Percentiles rank a stretch among this genome's conserved stretches.
Conservation (phyloP, 78 protist genomes). For the Cavenderia fasciculata region DNA sequence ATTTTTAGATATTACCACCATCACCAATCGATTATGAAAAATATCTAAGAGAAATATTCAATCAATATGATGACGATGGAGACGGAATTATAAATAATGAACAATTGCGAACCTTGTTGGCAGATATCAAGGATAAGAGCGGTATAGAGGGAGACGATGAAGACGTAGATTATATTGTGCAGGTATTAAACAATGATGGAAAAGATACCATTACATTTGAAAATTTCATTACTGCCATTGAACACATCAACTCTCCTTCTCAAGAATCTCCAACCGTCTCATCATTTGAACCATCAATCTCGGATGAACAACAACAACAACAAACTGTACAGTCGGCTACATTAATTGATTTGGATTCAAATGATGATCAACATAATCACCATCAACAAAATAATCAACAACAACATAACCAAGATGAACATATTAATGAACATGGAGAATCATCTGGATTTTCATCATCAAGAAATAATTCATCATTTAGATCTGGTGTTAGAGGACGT, state of each 20-base stretch:
- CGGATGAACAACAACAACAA: background rate
- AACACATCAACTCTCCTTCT: constrained; percentile 65
- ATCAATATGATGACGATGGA: constrained; percentile 46
- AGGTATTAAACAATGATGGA: constrained; percentile 8
- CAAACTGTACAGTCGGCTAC: background rate
- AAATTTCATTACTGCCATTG: constrained; percentile 56
- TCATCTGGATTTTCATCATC: background rate
- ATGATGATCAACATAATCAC: background rate
- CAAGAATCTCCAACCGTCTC: background rate
- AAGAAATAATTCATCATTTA: too few species aligned
- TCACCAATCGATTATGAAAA: constrained; percentile 58
- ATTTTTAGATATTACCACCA: background rate
- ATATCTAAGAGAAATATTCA: constrained; percentile 41
- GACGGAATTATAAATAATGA: constrained; percentile 59
- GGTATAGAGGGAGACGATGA: constrained; percentile 50
- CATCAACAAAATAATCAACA: background rate
- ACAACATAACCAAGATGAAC: background rate
- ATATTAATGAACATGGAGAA: background rate
- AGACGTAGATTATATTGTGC: constrained; percentile 56
- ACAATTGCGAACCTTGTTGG: constrained; percentile 39
- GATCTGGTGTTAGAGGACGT: background rate
- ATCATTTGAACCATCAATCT: background rate
- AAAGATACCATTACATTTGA: constrained; percentile 38
- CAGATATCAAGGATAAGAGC: constrained; percentile 41
- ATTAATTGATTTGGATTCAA: background rate